Evolutionary conservation across 345 rosid genomes (phyloP).

Genomic region (Isatis tinctoria): DNA sequence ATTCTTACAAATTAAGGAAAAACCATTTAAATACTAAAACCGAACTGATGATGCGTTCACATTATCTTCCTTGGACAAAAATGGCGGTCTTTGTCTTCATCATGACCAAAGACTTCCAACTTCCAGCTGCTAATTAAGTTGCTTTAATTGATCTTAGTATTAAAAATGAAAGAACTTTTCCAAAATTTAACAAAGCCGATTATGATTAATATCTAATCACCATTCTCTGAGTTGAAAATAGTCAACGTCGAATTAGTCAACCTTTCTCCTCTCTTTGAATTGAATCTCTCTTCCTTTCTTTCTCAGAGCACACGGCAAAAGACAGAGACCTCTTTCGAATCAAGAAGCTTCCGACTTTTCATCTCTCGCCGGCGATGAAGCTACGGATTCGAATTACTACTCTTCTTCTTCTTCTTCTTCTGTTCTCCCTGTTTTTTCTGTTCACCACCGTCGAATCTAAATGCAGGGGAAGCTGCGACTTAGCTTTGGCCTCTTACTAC

Average conservation of each 20-base stretch:
- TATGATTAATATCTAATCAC: background rate
- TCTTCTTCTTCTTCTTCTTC: background rate
- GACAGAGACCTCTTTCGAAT: background rate
- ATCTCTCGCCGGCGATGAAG: conserved; percentile 8
- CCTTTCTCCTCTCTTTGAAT: background rate
- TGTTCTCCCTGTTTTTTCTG: conserved; percentile 4
- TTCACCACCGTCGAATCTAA: conserved; percentile 35
- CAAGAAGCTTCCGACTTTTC: background rate
- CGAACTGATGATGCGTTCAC: background rate
- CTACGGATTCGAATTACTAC: background rate
- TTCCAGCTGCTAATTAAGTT: background rate
- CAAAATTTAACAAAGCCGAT: background rate
- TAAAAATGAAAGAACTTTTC: background rate
- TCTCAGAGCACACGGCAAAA: background rate
- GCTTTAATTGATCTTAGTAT: background rate
- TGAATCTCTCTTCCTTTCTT: conserved; percentile 6
- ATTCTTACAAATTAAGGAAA: background rate
- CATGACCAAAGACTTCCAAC: conserved; percentile 8
- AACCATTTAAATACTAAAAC: background rate
- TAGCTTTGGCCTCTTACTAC: conserved; percentile 49
- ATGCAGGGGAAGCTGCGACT: conserved; percentile 33
- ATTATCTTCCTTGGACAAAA: background rate
- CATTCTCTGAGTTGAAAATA: conserved; percentile 20
- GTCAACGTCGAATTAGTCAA: conserved; percentile 23
- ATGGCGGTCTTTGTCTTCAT: background rate